Evolutionary conservation across 805 yeast genomes (phyloP).

Genomic region (Wickerhamomyces queroliae): DNA sequence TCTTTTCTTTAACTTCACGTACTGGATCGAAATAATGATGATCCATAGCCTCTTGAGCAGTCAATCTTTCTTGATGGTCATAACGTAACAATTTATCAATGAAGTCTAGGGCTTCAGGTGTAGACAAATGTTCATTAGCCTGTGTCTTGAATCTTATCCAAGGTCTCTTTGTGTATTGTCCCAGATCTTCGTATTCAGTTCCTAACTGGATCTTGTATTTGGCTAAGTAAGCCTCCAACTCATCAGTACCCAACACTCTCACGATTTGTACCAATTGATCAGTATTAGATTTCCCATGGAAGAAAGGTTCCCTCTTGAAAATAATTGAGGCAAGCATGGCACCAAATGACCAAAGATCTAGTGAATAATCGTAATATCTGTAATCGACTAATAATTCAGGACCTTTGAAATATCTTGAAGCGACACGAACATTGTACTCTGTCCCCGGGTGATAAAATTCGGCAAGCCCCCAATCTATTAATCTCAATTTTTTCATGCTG

Average conservation of each 20-base stretch:
- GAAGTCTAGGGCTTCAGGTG: slow-evolving; percentile 58
- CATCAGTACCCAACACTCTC: slow-evolving; percentile 80
- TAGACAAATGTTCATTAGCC: slow-evolving; percentile 44
- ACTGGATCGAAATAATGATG: slow-evolving; percentile 56
- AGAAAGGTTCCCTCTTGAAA: slow-evolving; percentile 86
- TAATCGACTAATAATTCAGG: slow-evolving; percentile 84
- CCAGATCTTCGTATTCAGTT: slow-evolving; percentile 75
- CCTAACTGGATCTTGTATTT: slow-evolving; percentile 69
- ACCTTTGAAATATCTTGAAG: slow-evolving; percentile 87
- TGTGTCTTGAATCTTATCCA: slow-evolving; percentile 60
- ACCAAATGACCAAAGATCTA: slow-evolving; percentile 89
- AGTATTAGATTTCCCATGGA: slow-evolving; percentile 86
- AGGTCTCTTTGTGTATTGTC: slow-evolving; percentile 58
- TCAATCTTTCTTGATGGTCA: slow-evolving; percentile 83
- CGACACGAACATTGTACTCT: slow-evolving; percentile 88
- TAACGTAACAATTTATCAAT: slow-evolving; percentile 69
- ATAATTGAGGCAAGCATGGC: slow-evolving; percentile 88
- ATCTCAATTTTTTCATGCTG: slow-evolving; percentile 47
- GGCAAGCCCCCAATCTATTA: slow-evolving; percentile 94
- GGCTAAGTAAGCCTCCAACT: slow-evolving; percentile 54
- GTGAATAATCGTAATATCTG: slow-evolving; percentile 80
- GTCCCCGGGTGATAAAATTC: slow-evolving; percentile 89
- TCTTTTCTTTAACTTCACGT: slow-evolving; percentile 10
- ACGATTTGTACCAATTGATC: slow-evolving; percentile 91
- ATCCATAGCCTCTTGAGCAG: slow-evolving; percentile 83